phyloP scores from a whole-genome alignment of 345 rosid species.

The Eucalyptus virginea region DNA sequence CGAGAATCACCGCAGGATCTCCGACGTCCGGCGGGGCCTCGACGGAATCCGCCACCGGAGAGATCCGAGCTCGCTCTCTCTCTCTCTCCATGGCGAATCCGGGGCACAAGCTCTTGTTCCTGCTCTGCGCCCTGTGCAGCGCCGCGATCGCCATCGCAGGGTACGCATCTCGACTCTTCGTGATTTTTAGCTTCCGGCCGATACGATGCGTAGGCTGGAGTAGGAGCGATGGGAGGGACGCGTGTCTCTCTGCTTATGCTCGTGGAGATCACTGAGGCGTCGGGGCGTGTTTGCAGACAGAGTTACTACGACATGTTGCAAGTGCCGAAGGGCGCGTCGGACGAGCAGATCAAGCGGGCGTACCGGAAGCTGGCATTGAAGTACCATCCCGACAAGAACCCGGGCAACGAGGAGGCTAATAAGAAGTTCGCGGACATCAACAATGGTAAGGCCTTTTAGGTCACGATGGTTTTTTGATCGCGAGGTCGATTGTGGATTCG shows the following conservation, averaged over 20 bases:
- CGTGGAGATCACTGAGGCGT: neutral
- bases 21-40: neutral
- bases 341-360: constrained; percentile 97
- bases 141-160: constrained; percentile 15
- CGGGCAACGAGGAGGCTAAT: constrained; percentile 84
- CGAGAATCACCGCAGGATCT: constrained; percentile 12
- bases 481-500: neutral
- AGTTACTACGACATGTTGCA: constrained; percentile 90
- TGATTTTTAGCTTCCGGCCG: neutral
- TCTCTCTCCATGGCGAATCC: constrained; percentile 16
- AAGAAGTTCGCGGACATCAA: constrained; percentile 84
- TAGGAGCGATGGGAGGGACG: neutral
- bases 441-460: constrained; percentile 38
- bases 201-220: neutral
- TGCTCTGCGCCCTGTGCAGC: constrained; percentile 16
- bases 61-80: neutral
- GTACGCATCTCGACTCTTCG: constrained; percentile 1
- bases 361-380: constrained; percentile 94
- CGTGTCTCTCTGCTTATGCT: neutral
- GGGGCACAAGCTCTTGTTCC: constrained; percentile 9
- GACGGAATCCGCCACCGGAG: neutral
- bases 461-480: neutral
- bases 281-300: constrained; percentile 39
- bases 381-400: constrained; percentile 98
- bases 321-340: constrained; percentile 86